Percentiles rank a stretch among this genome's conserved stretches.
phyloP scores from a whole-genome alignment of 2,329 filamentous ascomycete species.

The Beauveria brongniartii region DNA sequence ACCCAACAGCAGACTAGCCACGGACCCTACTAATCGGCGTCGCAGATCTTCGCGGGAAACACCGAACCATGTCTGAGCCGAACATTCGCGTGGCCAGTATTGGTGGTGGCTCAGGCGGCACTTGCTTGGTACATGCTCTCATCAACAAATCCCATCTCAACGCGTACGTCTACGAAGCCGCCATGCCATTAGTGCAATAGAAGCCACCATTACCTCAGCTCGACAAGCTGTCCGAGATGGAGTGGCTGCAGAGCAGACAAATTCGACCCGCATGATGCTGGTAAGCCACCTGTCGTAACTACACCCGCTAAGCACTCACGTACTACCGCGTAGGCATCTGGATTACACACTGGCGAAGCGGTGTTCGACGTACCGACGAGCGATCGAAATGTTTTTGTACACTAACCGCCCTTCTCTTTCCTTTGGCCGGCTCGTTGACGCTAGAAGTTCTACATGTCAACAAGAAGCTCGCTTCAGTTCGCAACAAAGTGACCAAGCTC shows the following conservation, averaged over 20 bases:
- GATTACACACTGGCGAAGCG: neutral
- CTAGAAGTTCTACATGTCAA: slow-evolving; percentile 7
- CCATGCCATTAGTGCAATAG: slow-evolving; percentile 14
- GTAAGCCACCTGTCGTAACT: neutral
- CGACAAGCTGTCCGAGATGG: slow-evolving; percentile 10
- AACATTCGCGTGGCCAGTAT: slow-evolving; percentile 16
- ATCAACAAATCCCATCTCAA: slow-evolving; percentile 12
- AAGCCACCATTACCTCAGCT: slow-evolving; percentile 10
- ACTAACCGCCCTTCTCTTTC: slow-evolving; percentile 16
- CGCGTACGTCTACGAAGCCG: slow-evolving; percentile 18
- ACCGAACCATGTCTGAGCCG: neutral
- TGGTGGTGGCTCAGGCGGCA: slow-evolving; percentile 18
- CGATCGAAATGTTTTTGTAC: slow-evolving; percentile 12
- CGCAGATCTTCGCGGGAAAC: neutral
- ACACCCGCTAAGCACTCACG: neutral
- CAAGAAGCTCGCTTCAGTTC: slow-evolving; percentile 13
- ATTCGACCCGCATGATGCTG: slow-evolving; percentile 10
- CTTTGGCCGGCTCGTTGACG: slow-evolving; percentile 15
- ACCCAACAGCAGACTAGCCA: neutral
- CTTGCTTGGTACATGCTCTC: slow-evolving; percentile 17
- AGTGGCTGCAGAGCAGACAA: slow-evolving; percentile 15
- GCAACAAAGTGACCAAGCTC: neutral
- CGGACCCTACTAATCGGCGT: neutral
- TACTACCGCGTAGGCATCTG: neutral
- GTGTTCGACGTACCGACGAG: neutral